Percentiles rank a stretch among this genome's conserved stretches.
Conservation (phyloP, 768 basidiomycete species). For the Sistotremastrum niveocremeum region DNA sequence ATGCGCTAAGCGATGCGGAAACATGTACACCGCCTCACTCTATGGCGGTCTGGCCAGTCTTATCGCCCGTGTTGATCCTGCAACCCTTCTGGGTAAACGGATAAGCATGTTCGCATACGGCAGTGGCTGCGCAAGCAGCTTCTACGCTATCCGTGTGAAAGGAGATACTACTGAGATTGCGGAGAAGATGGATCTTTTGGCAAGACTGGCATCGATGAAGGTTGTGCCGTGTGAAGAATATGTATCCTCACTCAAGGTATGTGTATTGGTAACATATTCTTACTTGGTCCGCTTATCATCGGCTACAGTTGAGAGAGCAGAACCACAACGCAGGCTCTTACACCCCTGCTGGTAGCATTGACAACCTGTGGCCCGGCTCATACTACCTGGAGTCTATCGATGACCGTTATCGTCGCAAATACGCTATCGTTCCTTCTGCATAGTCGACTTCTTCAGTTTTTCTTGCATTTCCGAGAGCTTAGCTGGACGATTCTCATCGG, state of each 20-base stretch:
- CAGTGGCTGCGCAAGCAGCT: conserved; percentile 85
- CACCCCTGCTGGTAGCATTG: conserved; percentile 71
- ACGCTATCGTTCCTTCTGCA: conserved; percentile 32
- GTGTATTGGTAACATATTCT: conserved; percentile 20
- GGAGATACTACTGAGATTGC: conserved; percentile 76
- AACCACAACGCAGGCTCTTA: conserved; percentile 88
- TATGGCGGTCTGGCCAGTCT: conserved; percentile 91
- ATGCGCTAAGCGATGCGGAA: conserved; percentile 82
- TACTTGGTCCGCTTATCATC: background rate
- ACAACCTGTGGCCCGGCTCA: conserved; percentile 88
- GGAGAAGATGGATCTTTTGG: conserved; percentile 67
- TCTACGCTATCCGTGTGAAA: conserved; percentile 80
- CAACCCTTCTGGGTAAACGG: conserved; percentile 66
- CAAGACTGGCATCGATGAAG: conserved; percentile 71
- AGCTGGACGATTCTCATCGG: too few species aligned
- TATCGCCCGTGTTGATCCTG: conserved; percentile 56
- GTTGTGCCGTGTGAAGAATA: conserved; percentile 90
- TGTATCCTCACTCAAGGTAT: conserved; percentile 64
- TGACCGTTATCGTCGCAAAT: conserved; percentile 83
- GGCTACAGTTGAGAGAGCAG: conserved; percentile 77
- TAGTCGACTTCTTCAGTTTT: background rate
- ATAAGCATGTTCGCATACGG: conserved; percentile 95
- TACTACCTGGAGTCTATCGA: conserved; percentile 92
- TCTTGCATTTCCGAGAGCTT: background rate
- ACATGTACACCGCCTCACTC: conserved; percentile 97